These are phyloP conservation scores for Eucalyptus polyanthemos DNA, from an alignment of 345 rosid genomes.

Conservation along the genomic window DNA sequence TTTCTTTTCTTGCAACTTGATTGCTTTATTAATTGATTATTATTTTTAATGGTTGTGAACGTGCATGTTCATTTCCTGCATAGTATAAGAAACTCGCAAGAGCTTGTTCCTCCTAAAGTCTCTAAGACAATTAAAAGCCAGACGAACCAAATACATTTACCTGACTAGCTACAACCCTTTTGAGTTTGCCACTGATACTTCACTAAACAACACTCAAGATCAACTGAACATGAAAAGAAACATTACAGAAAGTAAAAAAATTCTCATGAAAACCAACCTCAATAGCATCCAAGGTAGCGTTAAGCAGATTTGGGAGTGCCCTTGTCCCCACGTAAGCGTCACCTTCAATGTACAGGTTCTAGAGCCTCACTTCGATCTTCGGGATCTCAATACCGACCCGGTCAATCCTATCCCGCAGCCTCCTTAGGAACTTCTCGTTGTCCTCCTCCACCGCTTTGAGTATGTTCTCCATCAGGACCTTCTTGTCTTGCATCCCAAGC, in stretches of 20 bases:
- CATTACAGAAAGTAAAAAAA: neutral
- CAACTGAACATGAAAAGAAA: neutral
- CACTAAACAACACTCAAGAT: neutral
- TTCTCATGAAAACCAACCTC: conserved; percentile 5
- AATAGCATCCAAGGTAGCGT: conserved; percentile 11
- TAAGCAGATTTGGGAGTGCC: conserved; percentile 22
- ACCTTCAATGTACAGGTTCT: conserved; percentile 19
- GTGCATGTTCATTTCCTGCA: neutral
- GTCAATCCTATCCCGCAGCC: conserved; percentile 7
- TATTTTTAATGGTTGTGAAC: neutral
- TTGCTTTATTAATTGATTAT: neutral
- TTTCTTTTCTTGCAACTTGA: neutral
- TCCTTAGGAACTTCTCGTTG: conserved; percentile 6
- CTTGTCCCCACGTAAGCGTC: conserved; percentile 21
- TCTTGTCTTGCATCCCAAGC: conserved; percentile 13
- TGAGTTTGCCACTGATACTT: neutral
- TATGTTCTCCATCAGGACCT: conserved; percentile 13
- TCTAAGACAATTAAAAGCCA: neutral
- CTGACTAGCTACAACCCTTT: neutral
- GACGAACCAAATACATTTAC: neutral
- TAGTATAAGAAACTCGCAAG: neutral
- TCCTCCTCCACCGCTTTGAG: conserved; percentile 14
- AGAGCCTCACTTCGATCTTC: conserved; percentile 17
- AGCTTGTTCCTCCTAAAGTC: neutral
- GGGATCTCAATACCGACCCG: conserved; percentile 25